Base-by-base conservation (phyloP, 169 alveolate species). In the Toxoplasma gondii region DNA sequence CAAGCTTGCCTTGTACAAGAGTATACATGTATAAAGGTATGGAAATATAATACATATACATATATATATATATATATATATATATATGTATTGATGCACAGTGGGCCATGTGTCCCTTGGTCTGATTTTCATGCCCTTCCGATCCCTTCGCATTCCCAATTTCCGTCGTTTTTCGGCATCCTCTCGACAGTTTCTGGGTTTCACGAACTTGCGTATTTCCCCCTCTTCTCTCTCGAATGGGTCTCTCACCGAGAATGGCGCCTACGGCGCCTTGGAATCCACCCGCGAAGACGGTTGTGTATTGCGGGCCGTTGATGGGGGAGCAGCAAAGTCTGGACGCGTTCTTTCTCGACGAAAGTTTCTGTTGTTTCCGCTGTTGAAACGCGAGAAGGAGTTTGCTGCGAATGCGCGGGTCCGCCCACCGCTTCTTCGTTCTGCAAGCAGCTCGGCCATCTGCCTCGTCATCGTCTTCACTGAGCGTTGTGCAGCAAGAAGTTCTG, bases 211-310 rank as follows among this genome's bases (percentile, higher is more conserved):
- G 22, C 12, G 22, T 4, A 12, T 4, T 49, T 49, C 12, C 58
- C 22, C 12, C 58, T 49, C 58, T 49, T 4, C 22, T 49, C 58
- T 49, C 58, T 49, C 58, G 22, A 4, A 7, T 12, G 58, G 58
- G 58, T 49, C 58, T 49, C 95, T 45, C 69, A 92, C 95, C 95
- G 44, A 92, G 67, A 36, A 92, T 49, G 27, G 95, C 95, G 70
- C 95, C 95, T 82, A 92, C 84, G 49, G 92, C 93, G 54, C 92
- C 95, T 45, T 92, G 84, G 78, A 44, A 92, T 17, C 95, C 92
- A 22, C 95, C 95, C n/a, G 43, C 38, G 67, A 82, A 82, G 67
- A 82, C 34, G 41, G 69, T 43, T 12, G n/a, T 74, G 86, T 34
- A 64, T 90, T 43, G 95, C 90, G 53, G 93, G 93, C 81, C 88